phyloP scores from a whole-genome alignment of 1,284 basidiomycete genomes.

The Ustilago loliicola region DNA sequence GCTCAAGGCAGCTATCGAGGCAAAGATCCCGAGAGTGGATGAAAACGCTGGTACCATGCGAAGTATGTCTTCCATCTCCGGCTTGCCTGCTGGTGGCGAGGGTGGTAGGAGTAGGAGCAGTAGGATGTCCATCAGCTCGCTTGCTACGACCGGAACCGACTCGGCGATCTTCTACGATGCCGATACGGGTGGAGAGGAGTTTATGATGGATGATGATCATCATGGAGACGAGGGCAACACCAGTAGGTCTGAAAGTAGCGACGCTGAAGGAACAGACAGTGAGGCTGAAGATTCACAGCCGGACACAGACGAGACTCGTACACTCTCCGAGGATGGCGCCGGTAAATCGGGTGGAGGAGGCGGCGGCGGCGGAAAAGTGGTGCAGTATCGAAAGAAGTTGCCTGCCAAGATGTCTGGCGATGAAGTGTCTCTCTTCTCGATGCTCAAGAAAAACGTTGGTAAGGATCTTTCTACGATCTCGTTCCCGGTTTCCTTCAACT shows the following conservation, averaged over 20 bases:
- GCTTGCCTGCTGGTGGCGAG: background rate
- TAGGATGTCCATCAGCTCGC: constrained; percentile 51
- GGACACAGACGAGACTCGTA: constrained; percentile 38
- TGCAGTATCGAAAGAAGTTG: constrained; percentile 72
- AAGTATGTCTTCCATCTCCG: constrained; percentile 38
- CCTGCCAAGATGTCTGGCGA: constrained; percentile 77
- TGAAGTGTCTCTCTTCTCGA: constrained; percentile 86
- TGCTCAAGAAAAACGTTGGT: constrained; percentile 88
- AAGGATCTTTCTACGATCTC: constrained; percentile 70
- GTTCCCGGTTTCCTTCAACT: constrained; percentile 71
- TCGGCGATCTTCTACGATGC: constrained; percentile 67
- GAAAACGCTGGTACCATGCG: constrained; percentile 53
- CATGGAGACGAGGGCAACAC: constrained; percentile 52
- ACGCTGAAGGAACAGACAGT: constrained; percentile 56
- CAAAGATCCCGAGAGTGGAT: constrained; percentile 50
- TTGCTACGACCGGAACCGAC: constrained; percentile 57
- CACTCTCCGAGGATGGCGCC: constrained; percentile 16
- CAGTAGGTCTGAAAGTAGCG: constrained; percentile 60
- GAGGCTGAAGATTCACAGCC: constrained; percentile 68
- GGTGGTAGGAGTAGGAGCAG: constrained; percentile 20
- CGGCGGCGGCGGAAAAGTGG: constrained; percentile 9
- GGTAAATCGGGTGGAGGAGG: constrained; percentile 6
- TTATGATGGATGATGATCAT: constrained; percentile 51
- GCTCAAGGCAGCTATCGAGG: constrained; percentile 52
- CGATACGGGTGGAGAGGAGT: constrained; percentile 59